phyloP scores from a whole-genome alignment of 441 rosid genomes.

The Rhodomyrtus psidioides region DNA sequence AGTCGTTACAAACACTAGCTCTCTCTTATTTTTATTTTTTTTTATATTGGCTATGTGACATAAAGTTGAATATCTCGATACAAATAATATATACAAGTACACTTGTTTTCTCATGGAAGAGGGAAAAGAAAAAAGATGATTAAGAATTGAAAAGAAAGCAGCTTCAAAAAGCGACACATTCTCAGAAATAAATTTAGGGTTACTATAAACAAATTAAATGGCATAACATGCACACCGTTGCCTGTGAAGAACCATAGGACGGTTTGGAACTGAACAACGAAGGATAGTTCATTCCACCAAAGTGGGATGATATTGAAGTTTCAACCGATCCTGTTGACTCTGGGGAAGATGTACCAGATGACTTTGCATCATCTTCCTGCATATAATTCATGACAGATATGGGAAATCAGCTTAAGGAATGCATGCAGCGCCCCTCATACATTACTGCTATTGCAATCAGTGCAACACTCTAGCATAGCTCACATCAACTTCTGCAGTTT shows the following conservation, averaged over 20 bases:
- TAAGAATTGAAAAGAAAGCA: neutral
- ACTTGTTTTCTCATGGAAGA: neutral
- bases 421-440: neutral
- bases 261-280: conserved; percentile 93
- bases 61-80: too few relatives aligned
- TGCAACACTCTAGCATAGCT: neutral
- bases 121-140: neutral
- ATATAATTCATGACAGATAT: neutral
- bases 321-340: conserved; percentile 95
- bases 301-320: conserved; percentile 96
- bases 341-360: conserved; percentile 94
- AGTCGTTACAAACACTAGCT: neutral
- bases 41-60: neutral
- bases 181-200: neutral
- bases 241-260: conserved; percentile 43
- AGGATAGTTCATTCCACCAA: conserved; percentile 98
- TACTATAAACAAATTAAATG: neutral
- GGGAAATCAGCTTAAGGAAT: neutral
- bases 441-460: neutral
- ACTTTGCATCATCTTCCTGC: conserved; percentile 88
- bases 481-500: conserved; percentile 82
- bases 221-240: conserved; percentile 33
- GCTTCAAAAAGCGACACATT: neutral
- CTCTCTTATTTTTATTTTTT: neutral
- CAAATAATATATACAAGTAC: too few relatives aligned